Evolutionary conservation across 768 basidiomycete genomes (phyloP).

Genomic region (Suillus ampliporus): DNA sequence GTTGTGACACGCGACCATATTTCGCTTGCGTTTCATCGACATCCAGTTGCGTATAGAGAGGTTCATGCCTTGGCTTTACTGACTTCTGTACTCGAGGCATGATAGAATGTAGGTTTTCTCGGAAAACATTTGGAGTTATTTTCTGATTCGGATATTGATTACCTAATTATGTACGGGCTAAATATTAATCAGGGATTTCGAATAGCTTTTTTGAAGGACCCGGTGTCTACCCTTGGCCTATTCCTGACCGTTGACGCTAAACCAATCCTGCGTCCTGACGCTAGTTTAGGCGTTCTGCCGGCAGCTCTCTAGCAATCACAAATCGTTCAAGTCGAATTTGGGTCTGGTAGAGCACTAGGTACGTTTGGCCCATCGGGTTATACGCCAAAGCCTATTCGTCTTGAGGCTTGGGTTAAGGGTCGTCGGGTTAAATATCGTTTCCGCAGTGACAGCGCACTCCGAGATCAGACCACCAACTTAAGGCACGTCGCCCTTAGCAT

Average conservation of each 20-base stretch:
- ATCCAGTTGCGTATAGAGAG: slow-evolving; percentile 82
- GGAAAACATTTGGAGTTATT: slow-evolving; percentile 13
- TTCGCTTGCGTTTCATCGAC: slow-evolving; percentile 78
- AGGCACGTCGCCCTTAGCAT: not conserved
- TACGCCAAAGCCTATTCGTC: no score
- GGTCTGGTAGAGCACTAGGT: not conserved
- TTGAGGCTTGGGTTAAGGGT: no score
- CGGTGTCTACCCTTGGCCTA: no score
- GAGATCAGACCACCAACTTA: not conserved
- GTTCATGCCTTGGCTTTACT: slow-evolving; percentile 79
- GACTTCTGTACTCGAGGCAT: slow-evolving; percentile 73
- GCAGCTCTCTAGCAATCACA: not conserved
- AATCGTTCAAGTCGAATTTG: not conserved
- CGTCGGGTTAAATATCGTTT: not conserved
- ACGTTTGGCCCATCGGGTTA: not conserved
- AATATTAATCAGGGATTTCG: not conserved
- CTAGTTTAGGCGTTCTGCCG: not conserved
- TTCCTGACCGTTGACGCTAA: not conserved
- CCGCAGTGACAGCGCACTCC: not conserved
- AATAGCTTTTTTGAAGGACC: no score
- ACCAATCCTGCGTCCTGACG: not conserved
- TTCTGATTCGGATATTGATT: slow-evolving; percentile 6
- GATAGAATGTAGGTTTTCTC: slow-evolving; percentile 17
- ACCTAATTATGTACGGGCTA: slow-evolving; percentile 2
- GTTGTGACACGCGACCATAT: slow-evolving; percentile 79